These are phyloP conservation scores for Macrophomina pseudophaseolina DNA, from an alignment of 2,329 filamentous ascomycete genomes.

Conservation along the genomic window DNA sequence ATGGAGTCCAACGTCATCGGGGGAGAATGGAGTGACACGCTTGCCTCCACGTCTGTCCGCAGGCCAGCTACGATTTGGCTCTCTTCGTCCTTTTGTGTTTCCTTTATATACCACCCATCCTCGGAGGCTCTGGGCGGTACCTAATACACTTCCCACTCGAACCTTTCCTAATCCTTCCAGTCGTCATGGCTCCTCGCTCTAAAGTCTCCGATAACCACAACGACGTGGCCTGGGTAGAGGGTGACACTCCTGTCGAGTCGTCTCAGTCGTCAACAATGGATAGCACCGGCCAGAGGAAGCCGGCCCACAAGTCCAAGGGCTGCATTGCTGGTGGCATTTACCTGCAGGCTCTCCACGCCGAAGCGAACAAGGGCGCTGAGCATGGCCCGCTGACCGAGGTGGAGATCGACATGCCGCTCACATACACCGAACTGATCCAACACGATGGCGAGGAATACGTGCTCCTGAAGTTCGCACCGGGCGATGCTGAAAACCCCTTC, in stretches of 20 bases:
- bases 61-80: background rate
- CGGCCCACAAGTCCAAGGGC: constrained; percentile 32
- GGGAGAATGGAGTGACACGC: constrained; percentile 22
- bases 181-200: constrained; percentile 19
- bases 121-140: background rate
- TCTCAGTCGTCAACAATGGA: constrained; percentile 15
- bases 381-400: constrained; percentile 49
- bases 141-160: constrained; percentile 8
- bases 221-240: constrained; percentile 24
- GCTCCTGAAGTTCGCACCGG: constrained; percentile 52
- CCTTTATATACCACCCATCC: constrained; percentile 22
- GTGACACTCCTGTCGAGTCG: constrained; percentile 18
- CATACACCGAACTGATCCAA: constrained; percentile 47
- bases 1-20: constrained; percentile 27
- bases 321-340: constrained; percentile 49
- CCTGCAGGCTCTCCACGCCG: constrained; percentile 39
- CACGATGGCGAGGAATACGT: constrained; percentile 53
- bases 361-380: constrained; percentile 27
- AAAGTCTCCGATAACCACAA: constrained; percentile 16
- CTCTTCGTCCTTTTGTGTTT: background rate
- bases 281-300: constrained; percentile 3
- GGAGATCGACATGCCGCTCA: constrained; percentile 57
- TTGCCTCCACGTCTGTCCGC: background rate
- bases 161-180: background rate
- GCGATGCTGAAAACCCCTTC: constrained; percentile 58